Conservation (phyloP, 768 basidiomycete species). For the Peribolospora kevripleyi region DNA sequence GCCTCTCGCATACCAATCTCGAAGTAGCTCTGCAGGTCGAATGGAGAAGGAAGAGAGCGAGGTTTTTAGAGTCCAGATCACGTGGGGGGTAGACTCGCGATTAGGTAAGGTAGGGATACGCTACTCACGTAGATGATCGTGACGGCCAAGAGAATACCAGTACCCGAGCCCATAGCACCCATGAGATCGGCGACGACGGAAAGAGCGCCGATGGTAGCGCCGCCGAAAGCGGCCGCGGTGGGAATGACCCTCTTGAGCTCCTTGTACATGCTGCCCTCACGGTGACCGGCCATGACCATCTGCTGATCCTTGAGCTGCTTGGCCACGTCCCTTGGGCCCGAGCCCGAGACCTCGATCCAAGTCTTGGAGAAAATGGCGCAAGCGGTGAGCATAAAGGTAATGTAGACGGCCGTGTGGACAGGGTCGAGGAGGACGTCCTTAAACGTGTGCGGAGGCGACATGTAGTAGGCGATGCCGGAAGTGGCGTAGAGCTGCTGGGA, state of each 20-base stretch:
- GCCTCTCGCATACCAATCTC: no score
- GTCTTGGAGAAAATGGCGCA: slow-evolving; percentile 98
- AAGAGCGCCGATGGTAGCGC: slow-evolving; percentile 79
- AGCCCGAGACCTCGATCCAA: slow-evolving; percentile 96
- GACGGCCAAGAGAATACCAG: slow-evolving; percentile 90
- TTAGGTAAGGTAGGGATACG: no score
- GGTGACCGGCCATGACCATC: slow-evolving; percentile 63
- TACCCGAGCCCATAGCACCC: slow-evolving; percentile 62
- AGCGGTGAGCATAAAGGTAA: slow-evolving; percentile 73
- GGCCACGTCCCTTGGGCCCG: slow-evolving; percentile 82
- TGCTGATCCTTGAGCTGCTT: slow-evolving; percentile 97
- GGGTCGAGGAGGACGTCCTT: slow-evolving; percentile 72
- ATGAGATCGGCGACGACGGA: slow-evolving; percentile 80
- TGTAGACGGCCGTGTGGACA: slow-evolving; percentile 72
- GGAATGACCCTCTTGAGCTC: slow-evolving; percentile 95
- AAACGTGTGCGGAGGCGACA: slow-evolving; percentile 89
- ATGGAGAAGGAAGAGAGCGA: no score
- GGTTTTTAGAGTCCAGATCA: no score
- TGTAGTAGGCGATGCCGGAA: slow-evolving; percentile 88
- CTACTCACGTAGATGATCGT: slow-evolving; percentile 55
- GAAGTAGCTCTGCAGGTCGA: no score
- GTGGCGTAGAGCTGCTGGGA: slow-evolving; percentile 72
- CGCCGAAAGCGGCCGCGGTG: slow-evolving; percentile 88
- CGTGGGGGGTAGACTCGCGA: no score
- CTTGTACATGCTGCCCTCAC: slow-evolving; percentile 97